phyloP scores from a whole-genome alignment of 2,329 filamentous ascomycete genomes.

The Chaetomium sp. region DNA sequence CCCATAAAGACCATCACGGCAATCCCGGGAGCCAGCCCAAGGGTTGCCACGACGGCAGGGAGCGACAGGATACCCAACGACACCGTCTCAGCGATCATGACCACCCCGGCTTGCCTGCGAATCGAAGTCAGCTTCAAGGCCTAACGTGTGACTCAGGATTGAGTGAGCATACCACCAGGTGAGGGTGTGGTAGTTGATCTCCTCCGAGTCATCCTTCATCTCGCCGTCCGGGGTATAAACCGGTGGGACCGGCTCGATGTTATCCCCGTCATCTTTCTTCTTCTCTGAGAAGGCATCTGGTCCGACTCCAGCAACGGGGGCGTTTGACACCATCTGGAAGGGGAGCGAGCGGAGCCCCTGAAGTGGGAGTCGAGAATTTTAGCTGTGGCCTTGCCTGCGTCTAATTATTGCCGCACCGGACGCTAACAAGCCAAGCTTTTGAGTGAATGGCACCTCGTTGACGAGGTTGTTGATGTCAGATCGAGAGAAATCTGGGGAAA shows the following conservation, averaged over 20 bases:
- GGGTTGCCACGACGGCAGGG: slow-evolving; percentile 70
- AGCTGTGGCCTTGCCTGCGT: slow-evolving; percentile 11
- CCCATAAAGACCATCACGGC: slow-evolving; percentile 68
- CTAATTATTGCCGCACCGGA: slow-evolving; percentile 4
- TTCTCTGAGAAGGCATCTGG: slow-evolving; percentile 15
- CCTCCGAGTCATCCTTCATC: slow-evolving; percentile 12
- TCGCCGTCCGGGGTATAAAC: slow-evolving; percentile 2
- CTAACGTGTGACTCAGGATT: neutral
- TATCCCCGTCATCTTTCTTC: slow-evolving; percentile 6
- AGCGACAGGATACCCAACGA: slow-evolving; percentile 67
- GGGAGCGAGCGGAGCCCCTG: slow-evolving; percentile 1
- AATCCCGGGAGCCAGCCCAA: slow-evolving; percentile 73
- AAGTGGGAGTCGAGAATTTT: neutral
- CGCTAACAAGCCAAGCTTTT: slow-evolving; percentile 16
- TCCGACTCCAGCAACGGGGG: slow-evolving; percentile 8
- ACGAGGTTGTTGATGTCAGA: slow-evolving; percentile 2
- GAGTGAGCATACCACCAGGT: slow-evolving; percentile 27
- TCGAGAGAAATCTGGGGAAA: slow-evolving; percentile 20
- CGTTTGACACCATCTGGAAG: slow-evolving; percentile 18
- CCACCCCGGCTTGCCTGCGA: slow-evolving; percentile 47
- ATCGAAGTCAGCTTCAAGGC: slow-evolving; percentile 12
- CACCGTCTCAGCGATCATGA: slow-evolving; percentile 50
- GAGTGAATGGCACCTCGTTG: neutral
- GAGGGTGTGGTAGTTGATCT: slow-evolving; percentile 28
- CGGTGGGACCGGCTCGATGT: slow-evolving; percentile 10